These are phyloP conservation scores for Ilyonectria mors-panacis DNA, from an alignment of 2,329 filamentous ascomycete species.

Conservation along the genomic window DNA sequence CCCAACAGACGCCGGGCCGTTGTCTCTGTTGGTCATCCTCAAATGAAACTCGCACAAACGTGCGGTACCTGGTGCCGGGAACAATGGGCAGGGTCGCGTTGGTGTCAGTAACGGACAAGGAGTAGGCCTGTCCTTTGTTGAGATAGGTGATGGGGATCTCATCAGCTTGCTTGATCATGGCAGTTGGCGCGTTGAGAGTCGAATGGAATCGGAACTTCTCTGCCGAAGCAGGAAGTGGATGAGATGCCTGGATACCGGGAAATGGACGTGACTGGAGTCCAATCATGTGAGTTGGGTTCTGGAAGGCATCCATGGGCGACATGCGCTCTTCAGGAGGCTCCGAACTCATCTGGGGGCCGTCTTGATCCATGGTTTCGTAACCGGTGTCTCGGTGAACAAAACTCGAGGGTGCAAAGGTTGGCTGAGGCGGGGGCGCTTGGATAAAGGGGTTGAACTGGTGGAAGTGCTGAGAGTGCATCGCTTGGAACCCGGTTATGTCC, in stretches of 20 bases:
- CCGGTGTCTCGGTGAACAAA: conserved; percentile 86
- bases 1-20: conserved; percentile 88
- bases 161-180: conserved; percentile 91
- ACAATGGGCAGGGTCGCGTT: conserved; percentile 70
- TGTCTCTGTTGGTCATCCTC: conserved; percentile 95
- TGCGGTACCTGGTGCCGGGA: conserved; percentile 82
- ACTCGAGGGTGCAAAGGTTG: conserved; percentile 80
- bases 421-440: conserved; percentile 69
- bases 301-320: conserved; percentile 72
- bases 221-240: conserved; percentile 66
- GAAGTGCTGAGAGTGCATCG: conserved; percentile 72
- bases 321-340: conserved; percentile 67
- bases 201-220: conserved; percentile 92
- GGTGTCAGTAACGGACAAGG: conserved; percentile 86
- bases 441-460: conserved; percentile 81
- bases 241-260: conserved; percentile 61
- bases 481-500: conserved; percentile 79
- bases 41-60: conserved; percentile 94
- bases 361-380: conserved; percentile 85
- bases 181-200: conserved; percentile 92
- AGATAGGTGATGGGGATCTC: conserved; percentile 98
- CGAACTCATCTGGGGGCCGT: conserved; percentile 77
- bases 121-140: conserved; percentile 97
- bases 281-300: conserved; percentile 72
- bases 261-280: conserved; percentile 69